Percentiles rank a stretch among this genome's conserved stretches.
Evolutionary conservation across 345 rosid species (phyloP).

Genomic region (Acer saccharum): DNA sequence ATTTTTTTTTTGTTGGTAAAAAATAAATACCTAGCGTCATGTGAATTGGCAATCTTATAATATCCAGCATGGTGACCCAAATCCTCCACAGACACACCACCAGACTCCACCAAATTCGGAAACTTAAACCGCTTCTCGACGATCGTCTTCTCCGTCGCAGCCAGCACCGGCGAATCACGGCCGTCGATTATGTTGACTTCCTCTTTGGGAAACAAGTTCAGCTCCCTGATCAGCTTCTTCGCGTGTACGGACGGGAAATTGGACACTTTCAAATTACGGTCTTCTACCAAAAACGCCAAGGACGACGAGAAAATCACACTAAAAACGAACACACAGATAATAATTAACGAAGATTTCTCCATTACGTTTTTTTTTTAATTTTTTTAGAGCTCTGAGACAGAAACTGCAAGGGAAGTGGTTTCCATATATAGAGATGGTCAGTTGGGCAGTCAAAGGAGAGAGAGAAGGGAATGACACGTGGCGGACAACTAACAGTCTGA

Average conservation of each 20-base stretch:
- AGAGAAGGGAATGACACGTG: conserved; percentile 19
- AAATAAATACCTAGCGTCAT: conserved; percentile 66
- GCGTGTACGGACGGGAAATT: conserved; percentile 69
- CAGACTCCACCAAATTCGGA: conserved; percentile 45
- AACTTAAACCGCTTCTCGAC: conserved; percentile 72
- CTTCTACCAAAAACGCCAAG: conserved; percentile 31
- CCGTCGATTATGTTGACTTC: conserved; percentile 59
- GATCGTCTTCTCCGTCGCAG: conserved; percentile 31
- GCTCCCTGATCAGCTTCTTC: conserved; percentile 76
- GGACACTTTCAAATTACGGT: conserved; percentile 40
- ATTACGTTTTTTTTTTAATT: conserved; percentile 18
- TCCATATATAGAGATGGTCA: neutral
- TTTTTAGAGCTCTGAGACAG: neutral
- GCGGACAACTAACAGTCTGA: conserved; percentile 24
- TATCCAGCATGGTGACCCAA: conserved; percentile 98
- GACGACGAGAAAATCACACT: conserved; percentile 4
- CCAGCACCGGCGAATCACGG: conserved; percentile 17
- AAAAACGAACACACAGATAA: neutral
- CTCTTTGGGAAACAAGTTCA: conserved; percentile 76
- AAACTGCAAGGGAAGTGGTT: neutral
- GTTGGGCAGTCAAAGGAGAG: neutral
- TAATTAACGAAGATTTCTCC: conserved; percentile 32
- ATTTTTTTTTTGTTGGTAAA: neutral
- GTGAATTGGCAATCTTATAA: conserved; percentile 71
- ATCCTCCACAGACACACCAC: conserved; percentile 53